Evolutionary conservation across 345 rosid genomes (phyloP), one percentile per base, ranked within the genome.

Genomic region (Lenwebbia sp.): DNA sequence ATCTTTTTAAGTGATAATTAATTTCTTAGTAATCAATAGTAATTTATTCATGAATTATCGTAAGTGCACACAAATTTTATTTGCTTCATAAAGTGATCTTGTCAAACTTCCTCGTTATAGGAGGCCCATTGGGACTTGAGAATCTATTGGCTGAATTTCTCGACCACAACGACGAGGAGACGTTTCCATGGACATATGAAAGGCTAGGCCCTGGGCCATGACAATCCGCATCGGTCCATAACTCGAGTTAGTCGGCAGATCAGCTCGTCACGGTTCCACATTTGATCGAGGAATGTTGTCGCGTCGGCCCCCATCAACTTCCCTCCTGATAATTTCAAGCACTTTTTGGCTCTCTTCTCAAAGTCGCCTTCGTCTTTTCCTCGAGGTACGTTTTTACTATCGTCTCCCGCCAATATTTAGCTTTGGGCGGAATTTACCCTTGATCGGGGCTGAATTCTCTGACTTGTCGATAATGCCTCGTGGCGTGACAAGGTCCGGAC

Each of bases 391-490:
- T 17, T 15, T 65, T 30, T 30, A 6, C 33, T 1, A 65, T 17
- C 11, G 1, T 65, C 41, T 11, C 75, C 30, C 5, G 9, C 9
- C 11, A 1, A 3, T 62, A 30, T 8, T 7, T 62, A 28, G 5
- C 19, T 3, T 13, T 14, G 4, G 2, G 6, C 1, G 5, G 10
- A 62, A 62, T 62, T 62, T 60, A 13, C 4, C 21, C 47, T 1
- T 3, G 4, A 60, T 60, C 14, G 3, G 10, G 33, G 3, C 1
- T 60, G 10, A 60, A 60, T 65, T 65, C 12, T 0, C 25, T 13
- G 10, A 65, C 0, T 21, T 0, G 3, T 5, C 41, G 10, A 2
- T 0, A 4, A 1, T 4, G 6, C 12, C 44, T 17, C 3, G 6
- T 33, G 21, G 1, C 4, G 25, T 17, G 5, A 8, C 6, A 9